Evolutionary conservation across 108 stramenopile species (phyloP).

Genomic region (Pseudonitzschia delicatissima): DNA sequence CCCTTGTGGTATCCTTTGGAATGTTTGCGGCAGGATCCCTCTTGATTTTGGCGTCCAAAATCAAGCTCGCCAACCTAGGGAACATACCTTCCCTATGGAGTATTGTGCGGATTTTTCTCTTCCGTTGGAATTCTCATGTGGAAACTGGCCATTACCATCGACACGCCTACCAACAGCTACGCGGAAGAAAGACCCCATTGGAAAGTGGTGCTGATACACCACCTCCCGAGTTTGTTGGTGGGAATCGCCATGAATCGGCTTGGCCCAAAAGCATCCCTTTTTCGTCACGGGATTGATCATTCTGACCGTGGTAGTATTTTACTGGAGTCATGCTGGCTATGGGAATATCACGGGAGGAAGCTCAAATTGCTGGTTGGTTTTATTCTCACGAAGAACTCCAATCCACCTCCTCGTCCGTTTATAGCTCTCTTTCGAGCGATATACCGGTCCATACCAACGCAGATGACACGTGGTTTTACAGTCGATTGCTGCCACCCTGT

Average conservation of each 20-base stretch:
- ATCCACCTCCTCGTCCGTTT: not conserved
- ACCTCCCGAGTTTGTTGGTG: constrained; percentile 48
- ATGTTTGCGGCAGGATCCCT: constrained; percentile 43
- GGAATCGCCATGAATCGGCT: constrained; percentile 47
- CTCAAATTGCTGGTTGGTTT: constrained; percentile 51
- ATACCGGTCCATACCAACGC: constrained; percentile 7
- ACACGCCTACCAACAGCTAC: not conserved
- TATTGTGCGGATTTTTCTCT: constrained; percentile 78
- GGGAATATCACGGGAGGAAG: constrained; percentile 44
- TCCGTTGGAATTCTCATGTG: constrained; percentile 66
- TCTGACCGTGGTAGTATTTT: constrained; percentile 41
- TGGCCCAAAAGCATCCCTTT: constrained; percentile 55
- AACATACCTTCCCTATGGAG: constrained; percentile 59
- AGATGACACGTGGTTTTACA: too few species aligned
- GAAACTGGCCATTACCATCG: constrained; percentile 56
- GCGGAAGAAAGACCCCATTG: constrained; percentile 41
- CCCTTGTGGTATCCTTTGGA: constrained; percentile 48
- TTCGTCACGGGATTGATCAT: constrained; percentile 46
- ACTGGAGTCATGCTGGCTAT: constrained; percentile 40
- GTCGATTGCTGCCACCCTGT: constrained; percentile 36
- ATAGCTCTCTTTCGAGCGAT: not conserved
- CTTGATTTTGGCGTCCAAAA: constrained; percentile 46
- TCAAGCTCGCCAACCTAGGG: constrained; percentile 67
- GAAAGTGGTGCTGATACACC: constrained; percentile 41
- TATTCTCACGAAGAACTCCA: constrained; percentile 47